phyloP scores from a whole-genome alignment of 352 stramenopile genomes.

The Phytopythium montanum region DNA sequence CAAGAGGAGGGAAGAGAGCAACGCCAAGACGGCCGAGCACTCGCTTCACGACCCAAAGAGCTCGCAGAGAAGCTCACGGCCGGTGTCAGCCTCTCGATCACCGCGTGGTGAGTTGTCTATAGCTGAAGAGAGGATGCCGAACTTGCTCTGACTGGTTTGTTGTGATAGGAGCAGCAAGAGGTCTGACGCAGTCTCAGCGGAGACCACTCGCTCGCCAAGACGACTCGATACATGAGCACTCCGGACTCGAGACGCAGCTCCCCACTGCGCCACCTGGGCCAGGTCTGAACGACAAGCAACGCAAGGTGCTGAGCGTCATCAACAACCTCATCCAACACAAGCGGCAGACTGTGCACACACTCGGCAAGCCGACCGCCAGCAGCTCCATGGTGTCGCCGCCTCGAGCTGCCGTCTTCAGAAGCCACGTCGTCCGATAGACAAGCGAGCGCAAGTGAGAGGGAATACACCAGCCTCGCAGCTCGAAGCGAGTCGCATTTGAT shows the following conservation, averaged over 20 bases:
- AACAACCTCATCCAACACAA: constrained; percentile 82
- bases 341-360: constrained; percentile 54
- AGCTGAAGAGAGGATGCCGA: too few species aligned
- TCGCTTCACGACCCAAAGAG: background rate
- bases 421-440: constrained; percentile 1
- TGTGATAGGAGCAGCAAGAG: background rate
- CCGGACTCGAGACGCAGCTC: too few species aligned
- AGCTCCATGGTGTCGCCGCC: constrained; percentile 6
- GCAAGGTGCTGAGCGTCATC: constrained; percentile 66
- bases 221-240: background rate
- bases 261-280: background rate
- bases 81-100: background rate
- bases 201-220: background rate
- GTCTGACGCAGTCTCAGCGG: background rate
- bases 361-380: constrained; percentile 24
- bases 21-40: constrained; percentile 1
- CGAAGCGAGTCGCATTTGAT: background rate
- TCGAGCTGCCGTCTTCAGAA: constrained; percentile 11
- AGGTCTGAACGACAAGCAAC: constrained; percentile 50
- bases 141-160: background rate
- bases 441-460: background rate
- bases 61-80: background rate
- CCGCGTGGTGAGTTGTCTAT: background rate
- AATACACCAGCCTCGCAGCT: background rate
- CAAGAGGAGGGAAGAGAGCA: background rate